Base-by-base conservation (phyloP, 495 filamentous ascomycete species). In the Pyronema omphalodes region DNA sequence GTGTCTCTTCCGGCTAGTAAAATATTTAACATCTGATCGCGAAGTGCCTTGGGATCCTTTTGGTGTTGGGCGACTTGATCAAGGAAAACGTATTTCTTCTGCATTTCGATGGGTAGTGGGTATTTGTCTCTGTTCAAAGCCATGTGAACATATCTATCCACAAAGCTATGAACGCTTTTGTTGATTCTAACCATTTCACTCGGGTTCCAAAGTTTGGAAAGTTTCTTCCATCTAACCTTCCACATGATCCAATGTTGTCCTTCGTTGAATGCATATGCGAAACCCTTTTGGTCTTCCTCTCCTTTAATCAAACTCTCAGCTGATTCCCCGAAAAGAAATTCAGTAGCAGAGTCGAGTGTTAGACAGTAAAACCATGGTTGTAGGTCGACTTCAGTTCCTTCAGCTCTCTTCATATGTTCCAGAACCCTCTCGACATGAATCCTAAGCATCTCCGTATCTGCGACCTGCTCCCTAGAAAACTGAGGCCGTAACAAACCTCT, bases 311-410 rank as follows among this genome's bases (percentile, higher is more conserved):
- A 62, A 0, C 66, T 67, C 12, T 74, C 60, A 3, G 69, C 69
- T 6, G 71, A 73, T 51, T 77, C 71, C 3, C 84, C 82, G 50
- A 86, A 81, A 3, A 89, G 69, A 61, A 88, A 82, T 56, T 86
- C 80, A 0, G 82, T 86, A 0, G 80, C 73, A 0, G 80, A 71
- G 61, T 88, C 83, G 7, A 87, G 70, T 0, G 82, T 82, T 43
- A 83, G 60, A n/a, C 66, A 54, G 66, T 76, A 81, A 63, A 88
- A 83, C 5, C 83, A 64, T 1, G 73, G 69, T 61, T 82, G 80
- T 6, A 88, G 67, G 62, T 88, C 77, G 11, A 81, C 67, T 0
- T 69, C 73, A 0, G 66, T 59, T 0, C 75, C 71, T 58, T 77
- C 72, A 46, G 34, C n/a, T 65, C 53, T 44, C 53, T 56, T 33